Evolutionary conservation across 352 stramenopile genomes (phyloP).

Genomic region (Globisporangium heterothallicum): DNA sequence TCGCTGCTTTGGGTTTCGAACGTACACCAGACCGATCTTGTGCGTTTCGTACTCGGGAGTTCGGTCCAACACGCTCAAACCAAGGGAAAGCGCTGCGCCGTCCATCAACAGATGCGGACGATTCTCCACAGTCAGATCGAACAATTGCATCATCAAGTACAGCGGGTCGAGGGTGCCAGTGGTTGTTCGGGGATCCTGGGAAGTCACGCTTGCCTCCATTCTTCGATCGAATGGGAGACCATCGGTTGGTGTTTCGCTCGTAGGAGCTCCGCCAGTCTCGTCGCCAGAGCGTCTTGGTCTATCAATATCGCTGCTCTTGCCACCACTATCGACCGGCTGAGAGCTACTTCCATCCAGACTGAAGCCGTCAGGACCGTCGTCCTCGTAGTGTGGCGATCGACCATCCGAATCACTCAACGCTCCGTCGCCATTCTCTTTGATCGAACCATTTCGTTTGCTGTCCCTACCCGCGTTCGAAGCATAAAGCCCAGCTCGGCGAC

Average conservation of each 20-base stretch:
- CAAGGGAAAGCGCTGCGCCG: conserved; percentile 45
- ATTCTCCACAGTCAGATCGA: conserved; percentile 51
- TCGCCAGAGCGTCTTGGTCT: too few relatives aligned
- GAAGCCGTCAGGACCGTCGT: conserved; percentile 15
- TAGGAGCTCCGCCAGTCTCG: too few relatives aligned
- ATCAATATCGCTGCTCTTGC: background rate
- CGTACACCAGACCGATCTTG: conserved; percentile 82
- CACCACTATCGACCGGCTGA: conserved; percentile 1
- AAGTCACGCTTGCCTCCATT: too few relatives aligned
- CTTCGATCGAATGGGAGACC: too few relatives aligned
- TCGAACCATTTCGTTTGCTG: background rate
- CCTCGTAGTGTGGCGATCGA: background rate
- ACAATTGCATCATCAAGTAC: conserved; percentile 82
- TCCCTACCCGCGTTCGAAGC: too few relatives aligned
- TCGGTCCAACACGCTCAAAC: conserved; percentile 72
- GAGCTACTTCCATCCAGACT: conserved; percentile 9
- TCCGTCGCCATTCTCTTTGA: background rate
- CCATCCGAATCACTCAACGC: background rate
- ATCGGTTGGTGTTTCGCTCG: too few relatives aligned
- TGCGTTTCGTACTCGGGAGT: conserved; percentile 81
- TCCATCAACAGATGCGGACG: conserved; percentile 58
- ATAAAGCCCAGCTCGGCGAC: too few relatives aligned
- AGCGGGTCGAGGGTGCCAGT: conserved; percentile 39
- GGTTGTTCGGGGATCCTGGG: too few relatives aligned
- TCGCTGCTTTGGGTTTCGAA: conserved; percentile 48